Percentiles rank a stretch among this genome's conserved stretches.
Conservation (phyloP, 2,329 filamentous ascomycete species). For the Claviceps sp. region DNA sequence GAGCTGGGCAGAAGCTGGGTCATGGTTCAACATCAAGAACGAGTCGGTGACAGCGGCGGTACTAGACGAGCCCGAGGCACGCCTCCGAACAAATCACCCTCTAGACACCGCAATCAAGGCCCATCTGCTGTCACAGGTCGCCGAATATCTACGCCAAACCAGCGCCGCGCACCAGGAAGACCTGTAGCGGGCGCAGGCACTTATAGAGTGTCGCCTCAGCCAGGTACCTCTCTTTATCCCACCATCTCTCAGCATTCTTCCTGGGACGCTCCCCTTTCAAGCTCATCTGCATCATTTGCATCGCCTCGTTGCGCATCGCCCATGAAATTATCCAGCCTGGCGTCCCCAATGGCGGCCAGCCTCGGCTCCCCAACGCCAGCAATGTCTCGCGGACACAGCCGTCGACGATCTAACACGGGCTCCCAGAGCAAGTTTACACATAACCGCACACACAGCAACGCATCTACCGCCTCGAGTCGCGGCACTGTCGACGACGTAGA, state of each 20-base stretch:
- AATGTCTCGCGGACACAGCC: slow-evolving; percentile 8
- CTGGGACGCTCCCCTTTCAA: slow-evolving; percentile 9
- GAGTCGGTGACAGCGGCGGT: slow-evolving; percentile 7
- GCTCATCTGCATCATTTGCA: slow-evolving; percentile 20
- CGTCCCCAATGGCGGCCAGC: slow-evolving; percentile 8
- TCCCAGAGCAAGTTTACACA: slow-evolving; percentile 15
- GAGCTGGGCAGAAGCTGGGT: slow-evolving; percentile 59
- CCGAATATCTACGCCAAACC: slow-evolving; percentile 28
- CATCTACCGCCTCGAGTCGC: slow-evolving; percentile 27
- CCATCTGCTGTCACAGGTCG: slow-evolving; percentile 23
- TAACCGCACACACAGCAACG: slow-evolving; percentile 31
- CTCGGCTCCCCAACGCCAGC: slow-evolving; percentile 12
- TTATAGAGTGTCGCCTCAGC: background rate
- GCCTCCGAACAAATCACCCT: slow-evolving; percentile 11
- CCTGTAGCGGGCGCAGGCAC: slow-evolving; percentile 8
- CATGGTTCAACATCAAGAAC: slow-evolving; percentile 41
- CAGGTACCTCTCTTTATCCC: slow-evolving; percentile 25
- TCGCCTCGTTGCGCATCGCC: slow-evolving; percentile 22
- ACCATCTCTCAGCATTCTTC: slow-evolving; percentile 4
- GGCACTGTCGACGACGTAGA: slow-evolving; percentile 10
- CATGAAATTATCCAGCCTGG: slow-evolving; percentile 29
- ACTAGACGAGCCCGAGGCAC: slow-evolving; percentile 13
- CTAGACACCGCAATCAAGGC: slow-evolving; percentile 19
- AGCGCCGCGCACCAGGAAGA: slow-evolving; percentile 17
- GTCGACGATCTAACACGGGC: slow-evolving; percentile 6